phyloP scores from a whole-genome alignment of 192 early-diverging fungal genomes.

The Powellomyces hirtus region DNA sequence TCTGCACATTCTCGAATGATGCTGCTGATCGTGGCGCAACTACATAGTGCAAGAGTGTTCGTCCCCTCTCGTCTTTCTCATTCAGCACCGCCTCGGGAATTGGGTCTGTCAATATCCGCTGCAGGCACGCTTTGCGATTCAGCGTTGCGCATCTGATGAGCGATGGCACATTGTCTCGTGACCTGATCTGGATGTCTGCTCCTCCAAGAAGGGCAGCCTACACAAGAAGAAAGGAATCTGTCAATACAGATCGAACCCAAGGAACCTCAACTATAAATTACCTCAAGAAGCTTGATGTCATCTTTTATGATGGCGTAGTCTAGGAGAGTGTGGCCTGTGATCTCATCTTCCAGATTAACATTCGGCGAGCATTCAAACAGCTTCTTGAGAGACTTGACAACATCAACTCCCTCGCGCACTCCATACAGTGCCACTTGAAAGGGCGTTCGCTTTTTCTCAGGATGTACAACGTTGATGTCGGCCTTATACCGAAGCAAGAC shows the following conservation, averaged over 20 bases:
- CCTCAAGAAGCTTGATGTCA: conserved; percentile 31
- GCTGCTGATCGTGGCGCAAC: conserved; percentile 23
- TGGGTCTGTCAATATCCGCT: background rate
- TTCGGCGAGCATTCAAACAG: conserved; percentile 1
- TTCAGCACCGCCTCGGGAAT: background rate
- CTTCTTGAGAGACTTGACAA: background rate
- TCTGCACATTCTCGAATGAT: conserved; percentile 27
- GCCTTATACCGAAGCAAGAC: conserved; percentile 14
- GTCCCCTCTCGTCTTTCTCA: conserved; percentile 15
- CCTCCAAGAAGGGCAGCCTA: background rate
- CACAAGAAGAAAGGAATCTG: background rate
- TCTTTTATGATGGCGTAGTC: conserved; percentile 41
- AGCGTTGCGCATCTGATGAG: conserved; percentile 39
- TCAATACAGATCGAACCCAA: too few species aligned
- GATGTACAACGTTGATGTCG: conserved; percentile 24
- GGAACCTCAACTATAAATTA: too few species aligned
- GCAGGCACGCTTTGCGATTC: conserved; percentile 29
- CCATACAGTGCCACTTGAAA: conserved; percentile 20
- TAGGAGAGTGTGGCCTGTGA: conserved; percentile 36
- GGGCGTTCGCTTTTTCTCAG: conserved; percentile 6
- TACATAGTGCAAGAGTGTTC: conserved; percentile 23
- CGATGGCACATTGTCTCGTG: conserved; percentile 28
- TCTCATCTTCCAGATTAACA: conserved; percentile 34
- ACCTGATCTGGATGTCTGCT: background rate
- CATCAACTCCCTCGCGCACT: background rate